Evolutionary conservation across 495 filamentous ascomycete species (phyloP), one percentile per base, ranked within the genome.

Genomic region (Podospora sp.): DNA sequence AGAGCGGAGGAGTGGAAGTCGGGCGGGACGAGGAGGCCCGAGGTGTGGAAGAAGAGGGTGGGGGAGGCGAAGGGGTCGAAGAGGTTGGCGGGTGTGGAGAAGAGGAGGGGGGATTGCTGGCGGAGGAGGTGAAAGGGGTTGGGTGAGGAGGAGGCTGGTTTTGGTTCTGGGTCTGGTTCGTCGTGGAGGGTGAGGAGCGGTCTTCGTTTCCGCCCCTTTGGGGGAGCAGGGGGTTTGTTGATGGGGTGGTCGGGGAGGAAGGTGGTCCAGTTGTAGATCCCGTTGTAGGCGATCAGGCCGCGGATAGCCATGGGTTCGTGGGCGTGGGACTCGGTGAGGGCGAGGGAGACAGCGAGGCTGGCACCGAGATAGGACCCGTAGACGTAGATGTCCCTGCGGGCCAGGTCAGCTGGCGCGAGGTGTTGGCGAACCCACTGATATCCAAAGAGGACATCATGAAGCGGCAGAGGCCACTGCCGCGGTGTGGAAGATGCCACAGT

Each of bases 61-160:
- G 84, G 76, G 59, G 81, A 84, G 9, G 81, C 84, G 65, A 87
- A 87, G 20, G 81, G 72, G 60, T 88, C 85, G 68, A 86, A 85
- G 35, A 83, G 70, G 53, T 76, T 68, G 26, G 66, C 68, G 1
- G 84, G 82, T 4, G 49, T 60, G 18, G 56, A 29, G 70, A 87
- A 87, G 21, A 86, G 75, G 26, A 22, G 59, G 0, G 69, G 63
- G 27, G 69, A 57, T 16, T 76, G 71, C n/a, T 68, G 46, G 49
- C 75, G 70, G 25, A 85, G 62, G 22, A 49, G 52, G 27, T 65
- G 50, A 40, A 76, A 66, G 16, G 65, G 29, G 29, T 33, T 33
- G 29, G 29, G 3, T 33, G 29, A 33, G 29, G 29, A 8, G n/a
- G n/a, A n/a, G n/a, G n/a, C n/a, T n/a, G n/a, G n/a, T n/a, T n/a